Evolutionary conservation across 2,329 filamentous ascomycete genomes (phyloP).

Genomic region (Basipetospora sp.): DNA sequence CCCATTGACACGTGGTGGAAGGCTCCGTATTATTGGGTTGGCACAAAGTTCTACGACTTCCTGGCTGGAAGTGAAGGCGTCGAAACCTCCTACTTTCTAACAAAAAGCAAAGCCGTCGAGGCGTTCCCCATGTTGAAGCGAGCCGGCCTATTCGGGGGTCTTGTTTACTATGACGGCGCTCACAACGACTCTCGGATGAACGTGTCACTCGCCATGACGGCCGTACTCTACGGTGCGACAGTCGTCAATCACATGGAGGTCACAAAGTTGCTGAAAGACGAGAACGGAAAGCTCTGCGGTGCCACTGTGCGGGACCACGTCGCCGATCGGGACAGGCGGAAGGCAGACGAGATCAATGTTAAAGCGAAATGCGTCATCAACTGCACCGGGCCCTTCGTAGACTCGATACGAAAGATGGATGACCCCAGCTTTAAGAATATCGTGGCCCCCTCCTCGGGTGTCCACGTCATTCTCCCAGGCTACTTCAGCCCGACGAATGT

Average conservation of each 20-base stretch:
- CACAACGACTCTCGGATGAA: conserved; percentile 93
- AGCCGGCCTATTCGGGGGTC: conserved; percentile 60
- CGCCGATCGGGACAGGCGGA: conserved; percentile 47
- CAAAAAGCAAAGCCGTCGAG: conserved; percentile 71
- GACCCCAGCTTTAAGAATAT: conserved; percentile 59
- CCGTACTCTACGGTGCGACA: conserved; percentile 71
- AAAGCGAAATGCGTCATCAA: conserved; percentile 73
- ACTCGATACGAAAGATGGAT: conserved; percentile 75
- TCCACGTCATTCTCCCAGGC: conserved; percentile 73
- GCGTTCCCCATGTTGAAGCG: conserved; percentile 81
- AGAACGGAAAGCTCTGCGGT: conserved; percentile 56
- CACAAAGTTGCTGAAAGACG: conserved; percentile 60
- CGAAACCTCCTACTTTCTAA: conserved; percentile 78
- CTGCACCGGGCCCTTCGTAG: conserved; percentile 76
- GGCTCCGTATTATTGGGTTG: conserved; percentile 61
- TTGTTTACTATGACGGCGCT: conserved; percentile 84
- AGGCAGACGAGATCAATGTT: conserved; percentile 45
- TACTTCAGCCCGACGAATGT: conserved; percentile 77
- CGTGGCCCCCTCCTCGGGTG: conserved; percentile 70
- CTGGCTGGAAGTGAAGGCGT: conserved; percentile 76
- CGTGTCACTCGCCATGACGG: conserved; percentile 74
- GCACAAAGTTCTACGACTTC: conserved; percentile 72
- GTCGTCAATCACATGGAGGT: conserved; percentile 76
- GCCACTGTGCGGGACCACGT: conserved; percentile 60
- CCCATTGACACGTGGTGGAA: conserved; percentile 65